These are phyloP conservation scores for Mycena amicta DNA, from an alignment of 768 basidiomycete genomes.

Conservation along the genomic window DNA sequence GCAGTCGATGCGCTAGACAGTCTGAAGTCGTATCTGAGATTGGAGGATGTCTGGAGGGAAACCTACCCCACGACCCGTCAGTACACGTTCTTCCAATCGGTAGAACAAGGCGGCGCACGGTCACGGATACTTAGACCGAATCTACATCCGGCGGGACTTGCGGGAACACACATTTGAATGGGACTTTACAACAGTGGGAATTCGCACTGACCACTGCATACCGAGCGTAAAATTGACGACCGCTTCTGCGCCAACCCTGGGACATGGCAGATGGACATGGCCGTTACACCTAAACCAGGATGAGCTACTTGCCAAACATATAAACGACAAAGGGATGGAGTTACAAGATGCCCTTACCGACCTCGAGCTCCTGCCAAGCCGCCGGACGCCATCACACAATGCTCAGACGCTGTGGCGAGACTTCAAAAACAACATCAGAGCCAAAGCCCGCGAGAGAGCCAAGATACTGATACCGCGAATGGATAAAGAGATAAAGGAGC, in stretches of 20 bases:
- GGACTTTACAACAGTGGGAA: conserved; percentile 23
- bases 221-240: conserved; percentile 25
- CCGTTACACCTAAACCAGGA: conserved; percentile 26
- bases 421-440: not conserved
- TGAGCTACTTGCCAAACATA: not conserved
- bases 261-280: conserved; percentile 35
- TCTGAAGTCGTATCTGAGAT: conserved; percentile 20
- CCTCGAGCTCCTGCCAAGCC: not conserved
- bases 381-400: not conserved
- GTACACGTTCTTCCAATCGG: conserved; percentile 32
- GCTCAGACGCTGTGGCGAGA: not conserved
- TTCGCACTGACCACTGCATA: conserved; percentile 36
- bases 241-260: conserved; percentile 27
- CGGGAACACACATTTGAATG: conserved; percentile 25
- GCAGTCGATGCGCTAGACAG: conserved; percentile 21
- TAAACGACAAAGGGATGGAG: not conserved
- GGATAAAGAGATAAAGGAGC: not conserved
- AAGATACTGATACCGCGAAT: not conserved
- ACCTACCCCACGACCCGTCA: conserved; percentile 19
- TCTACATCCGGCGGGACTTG: conserved; percentile 28
- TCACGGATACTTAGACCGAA: conserved; percentile 41
- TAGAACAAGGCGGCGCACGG: conserved; percentile 12
- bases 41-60: conserved; percentile 38
- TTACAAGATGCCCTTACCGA: not conserved
- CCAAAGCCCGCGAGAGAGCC: not conserved